Percentiles rank a stretch among this genome's conserved stretches.
These are phyloP conservation scores for Phalaenopsis equestris DNA, from an alignment of 106 monocot genomes.

Conservation along the genomic window DNA sequence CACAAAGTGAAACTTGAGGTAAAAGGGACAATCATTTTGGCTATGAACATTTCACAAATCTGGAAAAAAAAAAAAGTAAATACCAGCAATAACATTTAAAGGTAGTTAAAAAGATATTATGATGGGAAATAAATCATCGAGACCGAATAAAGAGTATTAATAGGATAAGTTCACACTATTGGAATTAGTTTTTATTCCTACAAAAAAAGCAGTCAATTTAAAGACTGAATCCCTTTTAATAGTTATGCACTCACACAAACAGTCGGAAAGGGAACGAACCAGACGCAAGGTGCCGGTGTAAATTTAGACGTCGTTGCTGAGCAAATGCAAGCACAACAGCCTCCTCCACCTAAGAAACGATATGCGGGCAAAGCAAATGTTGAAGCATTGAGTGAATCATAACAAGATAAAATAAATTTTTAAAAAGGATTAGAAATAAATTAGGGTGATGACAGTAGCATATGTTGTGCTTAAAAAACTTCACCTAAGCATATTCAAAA, in stretches of 20 bases:
- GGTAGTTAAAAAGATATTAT: not conserved
- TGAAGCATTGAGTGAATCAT: not conserved
- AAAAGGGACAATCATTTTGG: not conserved
- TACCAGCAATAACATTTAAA: not conserved
- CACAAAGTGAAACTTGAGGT: no score
- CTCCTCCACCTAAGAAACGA: constrained; percentile 69
- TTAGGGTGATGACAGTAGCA: not conserved
- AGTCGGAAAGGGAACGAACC: constrained; percentile 30
- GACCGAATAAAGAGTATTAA: not conserved
- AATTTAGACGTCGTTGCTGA: constrained; percentile 48
- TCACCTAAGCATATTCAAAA: no score
- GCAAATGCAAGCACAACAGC: constrained; percentile 71
- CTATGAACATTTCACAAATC: not conserved
- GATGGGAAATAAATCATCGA: not conserved
- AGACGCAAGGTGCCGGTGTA: constrained; percentile 59
- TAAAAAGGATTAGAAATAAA: not conserved
- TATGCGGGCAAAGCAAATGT: not conserved
- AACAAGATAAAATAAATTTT: not conserved
- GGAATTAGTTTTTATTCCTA: no score
- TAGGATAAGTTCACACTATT: no score
- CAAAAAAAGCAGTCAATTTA: not conserved
- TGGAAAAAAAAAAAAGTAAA: not conserved
- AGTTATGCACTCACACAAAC: not conserved
- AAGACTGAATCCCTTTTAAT: not conserved
- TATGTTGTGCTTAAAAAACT: not conserved